A percentile compares a stretch with the other conserved stretches of the same genome.
phyloP scores from a whole-genome alignment of 1,139 yeast species.

The Hemisphaericaspora lyxosophila region DNA sequence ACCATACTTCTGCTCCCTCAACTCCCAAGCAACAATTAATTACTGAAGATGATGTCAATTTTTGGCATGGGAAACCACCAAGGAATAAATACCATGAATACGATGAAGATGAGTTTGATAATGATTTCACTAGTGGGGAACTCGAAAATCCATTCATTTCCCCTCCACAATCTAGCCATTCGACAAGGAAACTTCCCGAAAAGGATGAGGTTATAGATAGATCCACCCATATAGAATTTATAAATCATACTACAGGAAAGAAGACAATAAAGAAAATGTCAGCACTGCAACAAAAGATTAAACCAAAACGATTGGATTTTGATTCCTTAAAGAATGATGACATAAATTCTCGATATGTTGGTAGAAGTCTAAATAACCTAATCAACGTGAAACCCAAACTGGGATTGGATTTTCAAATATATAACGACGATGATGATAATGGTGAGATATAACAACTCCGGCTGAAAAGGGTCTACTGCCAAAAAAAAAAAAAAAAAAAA shows the following conservation, averaged over 20 bases:
- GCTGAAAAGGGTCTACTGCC: too few relatives aligned
- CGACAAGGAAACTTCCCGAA: too few relatives aligned
- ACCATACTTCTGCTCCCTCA: too few relatives aligned
- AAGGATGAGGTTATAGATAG: background rate
- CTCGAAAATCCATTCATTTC: constrained; percentile 1
- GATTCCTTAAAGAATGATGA: constrained; percentile 3
- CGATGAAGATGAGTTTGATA: constrained; percentile 1
- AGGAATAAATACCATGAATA: too few relatives aligned
- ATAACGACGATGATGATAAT: constrained; percentile 14
- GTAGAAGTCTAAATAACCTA: constrained; percentile 14
- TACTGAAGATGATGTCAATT: background rate
- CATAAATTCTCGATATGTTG: constrained; percentile 18
- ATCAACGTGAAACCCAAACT: constrained; percentile 15
- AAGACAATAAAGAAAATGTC: constrained; percentile 21
- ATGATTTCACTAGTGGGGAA: background rate
- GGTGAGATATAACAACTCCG: background rate
- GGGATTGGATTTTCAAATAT: constrained; percentile 19
- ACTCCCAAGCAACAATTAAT: background rate
- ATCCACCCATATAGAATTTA: constrained; percentile 23
- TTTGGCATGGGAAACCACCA: constrained; percentile 1
- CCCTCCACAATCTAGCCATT: background rate
- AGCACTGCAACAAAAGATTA: constrained; percentile 20
- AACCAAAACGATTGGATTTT: constrained; percentile 25
- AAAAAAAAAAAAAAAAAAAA: too few relatives aligned
- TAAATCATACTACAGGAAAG: constrained; percentile 27